A percentile compares a stretch with the other conserved stretches of the same genome.
These are phyloP conservation scores for Hordeum vulgare DNA, from an alignment of 176 grass and related monocot genomes.

Conservation along the genomic window MorexV3_pseudomolecules_assembly NC_058522.1:552526145-552526644, in stretches of 20 bases:
- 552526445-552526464: slow-evolving; percentile 75
- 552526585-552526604: slow-evolving; percentile 94
- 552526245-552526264: slow-evolving; percentile 83
- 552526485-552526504: slow-evolving; percentile 88
- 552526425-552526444: slow-evolving; percentile 54
- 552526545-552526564: slow-evolving; percentile 90
- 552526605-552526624: slow-evolving; percentile 94
- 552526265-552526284: slow-evolving; percentile 93
- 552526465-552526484: slow-evolving; percentile 90
- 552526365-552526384: slow-evolving; percentile 75
- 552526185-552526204: slow-evolving; percentile 93
- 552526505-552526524: slow-evolving; percentile 91
- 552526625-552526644: slow-evolving; percentile 95
- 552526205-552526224: slow-evolving; percentile 86
- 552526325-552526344: slow-evolving; percentile 82
- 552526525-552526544: slow-evolving; percentile 63
- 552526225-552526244: slow-evolving; percentile 96
- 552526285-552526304: slow-evolving; percentile 93
- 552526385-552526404: slow-evolving; percentile 87
- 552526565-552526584: slow-evolving; percentile 86
- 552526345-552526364: slow-evolving; percentile 90
- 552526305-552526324: slow-evolving; percentile 83
- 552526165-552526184: slow-evolving; percentile 50
- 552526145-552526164: slow-evolving; percentile 78
- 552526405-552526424: slow-evolving; percentile 90